Evolutionary conservation across 208 protist genomes (phyloP).

Genomic region (Acanthamoeba sp.): DNA sequence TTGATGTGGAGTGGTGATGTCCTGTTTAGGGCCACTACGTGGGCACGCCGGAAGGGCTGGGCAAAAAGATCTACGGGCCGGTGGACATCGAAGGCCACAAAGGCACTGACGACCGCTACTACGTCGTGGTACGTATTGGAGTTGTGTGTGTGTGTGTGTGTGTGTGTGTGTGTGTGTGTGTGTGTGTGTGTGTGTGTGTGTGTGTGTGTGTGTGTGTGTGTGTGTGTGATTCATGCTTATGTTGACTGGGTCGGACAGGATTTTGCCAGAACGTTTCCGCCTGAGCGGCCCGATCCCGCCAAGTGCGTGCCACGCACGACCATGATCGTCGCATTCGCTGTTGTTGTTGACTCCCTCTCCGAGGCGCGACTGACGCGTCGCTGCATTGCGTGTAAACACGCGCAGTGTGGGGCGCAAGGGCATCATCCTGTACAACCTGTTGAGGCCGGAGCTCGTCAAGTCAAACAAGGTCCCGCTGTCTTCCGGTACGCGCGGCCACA

Average conservation of each 20-base stretch:
- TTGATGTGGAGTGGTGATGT: neutral
- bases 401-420: neutral
- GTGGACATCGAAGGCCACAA: constrained; percentile 69
- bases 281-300: neutral
- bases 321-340: too few species aligned
- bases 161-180: too few species aligned
- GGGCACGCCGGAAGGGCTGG: neutral
- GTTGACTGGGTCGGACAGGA: neutral
- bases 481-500: neutral
- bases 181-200: too few species aligned
- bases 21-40: neutral
- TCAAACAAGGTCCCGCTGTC: constrained; percentile 14
- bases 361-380: too few species aligned
- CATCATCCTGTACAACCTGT: constrained; percentile 32
- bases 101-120: constrained; percentile 57
- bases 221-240: neutral
- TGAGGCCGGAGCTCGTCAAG: constrained; percentile 45
- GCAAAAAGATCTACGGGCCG: constrained; percentile 53
- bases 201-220: too few species aligned
- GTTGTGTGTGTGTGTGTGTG: too few species aligned
- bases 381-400: too few species aligned
- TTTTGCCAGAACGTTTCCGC: constrained; percentile 64
- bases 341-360: neutral
- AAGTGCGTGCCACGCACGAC: neutral
- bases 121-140: neutral